Base-by-base conservation (phyloP, 2,329 filamentous ascomycete species). In the Claviceps maximensis region DNA sequence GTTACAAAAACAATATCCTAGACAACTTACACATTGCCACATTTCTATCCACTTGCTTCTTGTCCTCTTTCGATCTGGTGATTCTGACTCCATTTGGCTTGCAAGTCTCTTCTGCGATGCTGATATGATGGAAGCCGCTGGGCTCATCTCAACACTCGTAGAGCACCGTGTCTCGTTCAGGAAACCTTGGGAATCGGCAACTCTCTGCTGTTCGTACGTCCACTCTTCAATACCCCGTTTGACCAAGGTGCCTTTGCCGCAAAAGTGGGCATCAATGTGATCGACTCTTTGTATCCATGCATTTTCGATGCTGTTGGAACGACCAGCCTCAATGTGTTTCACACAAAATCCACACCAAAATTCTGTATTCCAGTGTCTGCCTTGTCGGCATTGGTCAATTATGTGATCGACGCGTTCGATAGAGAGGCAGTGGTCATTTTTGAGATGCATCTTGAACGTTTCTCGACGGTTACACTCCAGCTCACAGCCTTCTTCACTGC, bases 321-420 rank as follows among this genome's bases (percentile, higher is more conserved):
- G 57, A n/a, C 70, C 64, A 27, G 82, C 71, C n/a, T 70, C 65
- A 15, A 88, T 69, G 21, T 82, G 72, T 19, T 68, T 61, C 17
- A 69, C 62, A 64, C 89, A 95, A 64, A 95, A 95, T 0, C 89
- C 89, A 62, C 90, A 95, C 89, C 89, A 95, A 67, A 89, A 95
- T 6, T 76, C 73, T 2, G 71, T 69, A 58, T 84, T 80, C 31
- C 76, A 79, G 55, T 85, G 83, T 15, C 78, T 73, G 0, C 84
- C 84, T 29, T 87, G 78, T 7, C 78, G 78, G 58, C 79, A 79
- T 6, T 65, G 69, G 29, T 77, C 73, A 1, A 81, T 61, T 54
- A 73, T 76, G 1, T 64, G 59, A 1, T 77, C 70, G 1, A 76
- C 42, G 2, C 59, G 51, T 7, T 59, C 58, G 0, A 53, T 41